Conservation (phyloP, 345 rosid species). For the Arabis alpina region DNA sequence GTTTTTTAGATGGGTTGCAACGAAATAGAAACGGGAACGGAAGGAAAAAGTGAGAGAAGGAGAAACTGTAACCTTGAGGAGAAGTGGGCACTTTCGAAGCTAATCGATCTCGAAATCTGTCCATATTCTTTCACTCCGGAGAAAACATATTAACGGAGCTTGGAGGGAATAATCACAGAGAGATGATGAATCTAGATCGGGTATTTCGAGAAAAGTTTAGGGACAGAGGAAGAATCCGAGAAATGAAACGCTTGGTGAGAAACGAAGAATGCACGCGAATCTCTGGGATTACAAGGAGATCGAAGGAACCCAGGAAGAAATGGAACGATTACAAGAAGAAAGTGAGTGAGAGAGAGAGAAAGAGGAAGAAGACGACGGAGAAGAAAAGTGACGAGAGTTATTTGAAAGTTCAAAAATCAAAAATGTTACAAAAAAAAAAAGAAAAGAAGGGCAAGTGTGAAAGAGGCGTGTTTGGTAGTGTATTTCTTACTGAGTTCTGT, state of each 20-base stretch:
- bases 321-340: background rate
- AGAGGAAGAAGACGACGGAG: slow-evolving; percentile 37
- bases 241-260: background rate
- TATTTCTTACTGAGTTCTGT: slow-evolving; percentile 39
- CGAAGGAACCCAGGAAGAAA: slow-evolving; percentile 16
- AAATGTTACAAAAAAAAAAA: slow-evolving; percentile 26
- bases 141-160: background rate
- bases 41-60: background rate
- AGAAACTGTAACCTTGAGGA: slow-evolving; percentile 47
- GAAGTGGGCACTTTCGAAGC: slow-evolving; percentile 30
- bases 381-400: slow-evolving; percentile 28
- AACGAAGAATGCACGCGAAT: background rate
- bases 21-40: slow-evolving; percentile 29
- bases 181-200: slow-evolving; percentile 48
- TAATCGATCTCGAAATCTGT: slow-evolving; percentile 48
- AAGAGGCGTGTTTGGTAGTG: slow-evolving; percentile 28
- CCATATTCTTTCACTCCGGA: slow-evolving; percentile 48
- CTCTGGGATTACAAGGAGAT: slow-evolving; percentile 33
- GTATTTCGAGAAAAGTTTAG: slow-evolving; percentile 31
- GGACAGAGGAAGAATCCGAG: slow-evolving; percentile 42
- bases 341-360: slow-evolving; percentile 24
- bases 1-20: no score
- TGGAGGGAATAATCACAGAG: slow-evolving; percentile 9
- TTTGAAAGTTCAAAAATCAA: slow-evolving; percentile 75
- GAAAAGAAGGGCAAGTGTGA: background rate